A percentile compares a stretch with the other conserved stretches of the same genome.
These are phyloP conservation scores for Canavalia ensiformis DNA, from an alignment of 306 rosid species.

Conservation along the genomic window DNA sequence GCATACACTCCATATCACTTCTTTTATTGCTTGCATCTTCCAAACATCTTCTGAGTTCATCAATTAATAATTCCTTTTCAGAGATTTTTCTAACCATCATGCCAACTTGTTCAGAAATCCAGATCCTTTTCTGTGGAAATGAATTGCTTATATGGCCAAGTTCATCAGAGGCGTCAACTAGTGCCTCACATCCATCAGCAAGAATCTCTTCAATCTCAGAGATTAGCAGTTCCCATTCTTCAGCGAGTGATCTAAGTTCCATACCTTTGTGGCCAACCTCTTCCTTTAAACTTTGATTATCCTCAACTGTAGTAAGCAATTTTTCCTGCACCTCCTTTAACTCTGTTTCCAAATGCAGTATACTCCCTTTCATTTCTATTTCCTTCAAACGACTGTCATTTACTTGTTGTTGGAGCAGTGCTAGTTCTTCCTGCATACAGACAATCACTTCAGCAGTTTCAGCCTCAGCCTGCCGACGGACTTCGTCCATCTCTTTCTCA, in stretches of 20 bases:
- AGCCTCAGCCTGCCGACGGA: constrained; percentile 83
- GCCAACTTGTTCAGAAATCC: constrained; percentile 92
- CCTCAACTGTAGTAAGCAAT: constrained; percentile 53
- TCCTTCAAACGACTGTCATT: constrained; percentile 73
- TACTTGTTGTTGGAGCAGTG: constrained; percentile 74
- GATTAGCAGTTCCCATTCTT: constrained; percentile 77
- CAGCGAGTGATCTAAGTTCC: constrained; percentile 63
- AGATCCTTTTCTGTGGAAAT: constrained; percentile 86
- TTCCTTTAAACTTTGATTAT: constrained; percentile 63
- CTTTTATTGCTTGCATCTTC: constrained; percentile 91
- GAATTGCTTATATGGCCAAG: constrained; percentile 72
- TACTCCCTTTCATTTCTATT: constrained; percentile 69
- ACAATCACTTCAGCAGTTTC: constrained; percentile 97
- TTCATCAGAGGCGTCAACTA: constrained; percentile 76
- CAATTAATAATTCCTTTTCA: constrained; percentile 84
- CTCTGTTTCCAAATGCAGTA: constrained; percentile 65
- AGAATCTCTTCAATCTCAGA: constrained; percentile 88
- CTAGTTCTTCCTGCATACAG: constrained; percentile 95
- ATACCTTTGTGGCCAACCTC: constrained; percentile 67
- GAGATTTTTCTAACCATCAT: constrained; percentile 66
- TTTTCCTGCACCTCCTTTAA: constrained; percentile 68
- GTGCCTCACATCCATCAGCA: constrained; percentile 70
- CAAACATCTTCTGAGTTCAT: constrained; percentile 78
- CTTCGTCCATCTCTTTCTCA: constrained; percentile 92
- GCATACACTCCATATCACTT: constrained; percentile 85